phyloP scores from a whole-genome alignment of 2,329 filamentous ascomycete species.

The Ascochyta viciae-villosae region DNA sequence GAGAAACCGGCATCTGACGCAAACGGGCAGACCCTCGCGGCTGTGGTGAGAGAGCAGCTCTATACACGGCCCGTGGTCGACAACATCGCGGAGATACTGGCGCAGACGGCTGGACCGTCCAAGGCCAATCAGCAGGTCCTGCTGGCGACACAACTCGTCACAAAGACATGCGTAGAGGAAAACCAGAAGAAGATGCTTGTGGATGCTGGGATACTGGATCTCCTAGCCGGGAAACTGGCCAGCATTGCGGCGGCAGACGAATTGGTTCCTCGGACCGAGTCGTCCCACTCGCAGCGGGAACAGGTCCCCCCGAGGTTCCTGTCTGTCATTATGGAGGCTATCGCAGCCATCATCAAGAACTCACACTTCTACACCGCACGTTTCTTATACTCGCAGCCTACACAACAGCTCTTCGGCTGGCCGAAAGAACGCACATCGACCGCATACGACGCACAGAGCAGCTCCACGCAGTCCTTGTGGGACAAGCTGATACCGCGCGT shows the following conservation, averaged over 20 bases:
- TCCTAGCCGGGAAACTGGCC: slow-evolving; percentile 74
- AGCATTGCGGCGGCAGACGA: slow-evolving; percentile 41
- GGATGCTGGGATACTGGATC: slow-evolving; percentile 76
- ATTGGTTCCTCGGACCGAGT: slow-evolving; percentile 23
- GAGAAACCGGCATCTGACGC: slow-evolving; percentile 60
- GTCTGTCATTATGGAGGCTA: slow-evolving; percentile 75
- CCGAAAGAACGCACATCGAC: slow-evolving; percentile 32
- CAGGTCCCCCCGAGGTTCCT: slow-evolving; percentile 61
- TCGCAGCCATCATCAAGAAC: slow-evolving; percentile 76
- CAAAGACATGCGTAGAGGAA: slow-evolving; percentile 72
- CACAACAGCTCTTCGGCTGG: slow-evolving; percentile 44
- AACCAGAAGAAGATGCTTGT: slow-evolving; percentile 74
- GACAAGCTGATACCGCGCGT: slow-evolving; percentile 49
- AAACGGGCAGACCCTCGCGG: slow-evolving; percentile 54
- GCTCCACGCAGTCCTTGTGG: slow-evolving; percentile 33
- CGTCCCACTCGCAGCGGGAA: slow-evolving; percentile 27
- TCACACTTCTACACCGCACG: slow-evolving; percentile 81
- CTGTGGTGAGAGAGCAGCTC: slow-evolving; percentile 52
- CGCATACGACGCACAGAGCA: slow-evolving; percentile 26
- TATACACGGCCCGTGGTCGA: slow-evolving; percentile 69
- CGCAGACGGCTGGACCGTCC: slow-evolving; percentile 61
- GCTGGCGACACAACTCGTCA: slow-evolving; percentile 64
- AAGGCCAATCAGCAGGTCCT: slow-evolving; percentile 67
- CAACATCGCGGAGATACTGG: slow-evolving; percentile 70
- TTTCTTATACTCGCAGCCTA: slow-evolving; percentile 53